Percentiles rank a stretch among this genome's conserved stretches.
Evolutionary conservation across 2,329 filamentous ascomycete genomes (phyloP).

Genomic region (Aspergillus persii): DNA sequence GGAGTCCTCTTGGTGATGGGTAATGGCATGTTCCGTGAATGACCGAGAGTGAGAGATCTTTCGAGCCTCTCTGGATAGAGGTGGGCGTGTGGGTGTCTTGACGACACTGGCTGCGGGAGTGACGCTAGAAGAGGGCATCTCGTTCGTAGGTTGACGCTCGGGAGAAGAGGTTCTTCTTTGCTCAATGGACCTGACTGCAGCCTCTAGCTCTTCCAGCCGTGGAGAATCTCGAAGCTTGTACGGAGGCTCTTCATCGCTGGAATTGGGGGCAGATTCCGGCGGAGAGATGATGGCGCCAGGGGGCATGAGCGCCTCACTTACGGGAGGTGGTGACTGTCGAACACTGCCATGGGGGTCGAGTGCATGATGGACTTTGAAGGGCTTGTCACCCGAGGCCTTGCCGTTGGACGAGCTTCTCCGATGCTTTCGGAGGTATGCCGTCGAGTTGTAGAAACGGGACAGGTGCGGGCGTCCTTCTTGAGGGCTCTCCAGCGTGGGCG

Average conservation of each 20-base stretch:
- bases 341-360: slow-evolving; percentile 58
- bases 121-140: slow-evolving; percentile 30
- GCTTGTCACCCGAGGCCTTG: slow-evolving; percentile 26
- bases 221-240: slow-evolving; percentile 45
- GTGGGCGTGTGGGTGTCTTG: slow-evolving; percentile 30
- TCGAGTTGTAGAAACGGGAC: slow-evolving; percentile 58
- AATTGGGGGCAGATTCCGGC: slow-evolving; percentile 77
- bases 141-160: slow-evolving; percentile 22
- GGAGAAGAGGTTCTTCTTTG: slow-evolving; percentile 29
- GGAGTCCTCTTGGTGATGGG: slow-evolving; percentile 41
- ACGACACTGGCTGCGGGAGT: slow-evolving; percentile 18
- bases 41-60: slow-evolving; percentile 63
- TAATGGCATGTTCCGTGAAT: slow-evolving; percentile 55
- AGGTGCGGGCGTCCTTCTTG: slow-evolving; percentile 44
- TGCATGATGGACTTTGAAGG: slow-evolving; percentile 9
- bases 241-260: slow-evolving; percentile 69
- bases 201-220: slow-evolving; percentile 67
- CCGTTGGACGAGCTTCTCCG: slow-evolving; percentile 56
- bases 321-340: slow-evolving; percentile 78
- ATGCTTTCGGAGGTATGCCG: slow-evolving; percentile 61
- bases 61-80: slow-evolving; percentile 54
- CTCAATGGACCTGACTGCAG: slow-evolving; percentile 78
- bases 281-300: slow-evolving; percentile 85
- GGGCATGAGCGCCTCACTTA: slow-evolving; percentile 74
- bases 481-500: slow-evolving; percentile 13